Base-by-base conservation (phyloP, 495 filamentous ascomycete species). In the Penicillium coffeae region DNA sequence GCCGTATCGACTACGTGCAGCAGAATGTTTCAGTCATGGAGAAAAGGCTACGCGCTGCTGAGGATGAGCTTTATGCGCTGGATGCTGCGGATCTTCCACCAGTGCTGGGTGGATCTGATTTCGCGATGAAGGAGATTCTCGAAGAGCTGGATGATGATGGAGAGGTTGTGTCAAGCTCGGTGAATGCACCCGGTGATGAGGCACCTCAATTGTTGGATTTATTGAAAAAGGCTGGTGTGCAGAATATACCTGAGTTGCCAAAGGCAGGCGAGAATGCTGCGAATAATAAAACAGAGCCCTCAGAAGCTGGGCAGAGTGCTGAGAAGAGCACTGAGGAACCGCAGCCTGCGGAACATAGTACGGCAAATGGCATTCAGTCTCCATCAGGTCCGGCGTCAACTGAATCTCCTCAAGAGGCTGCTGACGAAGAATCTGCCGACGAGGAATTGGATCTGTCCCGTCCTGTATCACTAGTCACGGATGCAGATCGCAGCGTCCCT, bases 1-100 rank as follows among this genome's bases (percentile, higher is more conserved):
- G 87, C 37, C 77, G 93, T 16, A 77, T 95, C 48, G 90, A 95
- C 62, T 96, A 96, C 55, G 90, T 96, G 40, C 77, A 84, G 54
- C 78, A 87, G 58, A 98, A 96, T 68, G 75, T 90, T 16, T 62
- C 54, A 19, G 66, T 61, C 0, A 65, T 92, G 47, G 74, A 81
- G 51, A 91, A 86, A 58, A 80, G 84, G 50, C 62, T 96, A 7
- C 76, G 81, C 41, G 64, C 68, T 3, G 83, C 79, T 5, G 83
- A 95, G 67, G 74, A 86, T 47, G 84, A 83, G 55, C 68, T 92
- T 10, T 74, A 77, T 5, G 77, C 76, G 3, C 51, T 81, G 16
- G 58, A 75, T 36, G 41, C 46, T 3, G 39, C 38, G 9, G 67
- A 67, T 12, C 60, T 60, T 19, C 34, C 48, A n/a, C 50, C 63